Evolutionary conservation across 2,329 filamentous ascomycete species (phyloP), one percentile per base, ranked within the genome.

Genomic region (Penicillium sp.): DNA sequence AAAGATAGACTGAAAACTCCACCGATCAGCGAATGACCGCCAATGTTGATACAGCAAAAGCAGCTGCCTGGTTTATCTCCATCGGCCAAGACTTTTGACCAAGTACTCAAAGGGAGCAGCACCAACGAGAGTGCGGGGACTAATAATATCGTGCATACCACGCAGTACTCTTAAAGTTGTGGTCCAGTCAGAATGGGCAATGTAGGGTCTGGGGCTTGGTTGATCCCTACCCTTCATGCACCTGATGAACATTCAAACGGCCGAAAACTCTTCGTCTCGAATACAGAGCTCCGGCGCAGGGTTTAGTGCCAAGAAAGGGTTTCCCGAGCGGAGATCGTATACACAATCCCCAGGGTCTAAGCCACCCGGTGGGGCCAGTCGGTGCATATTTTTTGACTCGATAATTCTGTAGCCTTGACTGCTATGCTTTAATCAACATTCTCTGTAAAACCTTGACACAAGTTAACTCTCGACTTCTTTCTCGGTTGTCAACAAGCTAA

Each of bases 41-140:
- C 61, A 63, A 58, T 62, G 39, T 46, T 13, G 24, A 42, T n/a
- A 14, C 13, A 53, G 51, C 38, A 49, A 63, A 63, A 62, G 57
- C 40, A 54, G 60, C 42, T 64, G 61, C 59, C 58, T 60, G 46
- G 40, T 21, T 18, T n/a, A 52, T 50, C 2, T 10, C 16, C 24
- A 46, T 49, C 9, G 39, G 60, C 60, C 59, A 61, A 61, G 60
- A 49, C 7, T 18, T 24, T 13, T 8, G 16, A 52, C 49, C 55
- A 59, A 55, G 52, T 18, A 5, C 6, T 29, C 3, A 9, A 18
- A 21, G 8, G 21, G 13, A 21, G 11, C 13, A 34, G 24, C 32
- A 47, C 46, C 40, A 40, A 40, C 36, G 31, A 38, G 5, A 22
- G 6, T n/a, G 34, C n/a, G 22, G 43, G 31, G 43, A 39, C 18